phyloP scores from a whole-genome alignment of 768 basidiomycete species.

The Psilocybe azurescens region DNA sequence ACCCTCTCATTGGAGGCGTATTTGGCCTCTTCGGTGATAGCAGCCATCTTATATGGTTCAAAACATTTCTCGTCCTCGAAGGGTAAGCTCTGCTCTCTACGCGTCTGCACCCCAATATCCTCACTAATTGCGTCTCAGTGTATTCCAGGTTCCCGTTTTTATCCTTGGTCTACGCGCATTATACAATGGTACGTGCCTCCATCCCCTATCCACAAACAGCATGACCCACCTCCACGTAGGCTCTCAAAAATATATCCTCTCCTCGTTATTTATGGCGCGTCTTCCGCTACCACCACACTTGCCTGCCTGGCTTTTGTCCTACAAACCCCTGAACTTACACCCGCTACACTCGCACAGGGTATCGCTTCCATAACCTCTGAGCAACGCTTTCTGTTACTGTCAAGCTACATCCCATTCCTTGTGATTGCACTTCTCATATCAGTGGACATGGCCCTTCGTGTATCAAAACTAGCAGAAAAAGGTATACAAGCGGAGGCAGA shows the following conservation, averaged over 20 bases:
- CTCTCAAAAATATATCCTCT: slow-evolving; percentile 61
- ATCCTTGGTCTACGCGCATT: slow-evolving; percentile 67
- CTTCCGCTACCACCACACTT: slow-evolving; percentile 77
- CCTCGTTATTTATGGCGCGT: slow-evolving; percentile 76
- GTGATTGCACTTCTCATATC: slow-evolving; percentile 73
- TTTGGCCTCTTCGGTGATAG: slow-evolving; percentile 43
- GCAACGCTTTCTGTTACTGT: slow-evolving; percentile 65
- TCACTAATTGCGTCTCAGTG: slow-evolving; percentile 33
- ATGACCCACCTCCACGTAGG: slow-evolving; percentile 34
- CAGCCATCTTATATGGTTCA: slow-evolving; percentile 61
- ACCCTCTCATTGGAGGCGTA: slow-evolving; percentile 66
- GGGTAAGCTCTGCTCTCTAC: slow-evolving; percentile 43
- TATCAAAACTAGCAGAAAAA: slow-evolving; percentile 34
- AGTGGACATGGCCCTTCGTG: slow-evolving; percentile 66
- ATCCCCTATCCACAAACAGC: neutral
- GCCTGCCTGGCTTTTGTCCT: slow-evolving; percentile 71
- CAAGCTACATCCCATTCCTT: slow-evolving; percentile 79
- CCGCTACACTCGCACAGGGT: slow-evolving; percentile 25
- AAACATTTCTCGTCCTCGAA: slow-evolving; percentile 66
- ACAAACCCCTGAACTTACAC: slow-evolving; percentile 47
- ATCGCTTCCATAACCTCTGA: slow-evolving; percentile 46
- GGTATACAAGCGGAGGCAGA: slow-evolving; percentile 31
- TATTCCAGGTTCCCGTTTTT: slow-evolving; percentile 82
- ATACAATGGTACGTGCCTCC: slow-evolving; percentile 51
- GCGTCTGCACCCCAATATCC: neutral